Conservation (phyloP, 306 rosid species). For the Senna siamea region DNA sequence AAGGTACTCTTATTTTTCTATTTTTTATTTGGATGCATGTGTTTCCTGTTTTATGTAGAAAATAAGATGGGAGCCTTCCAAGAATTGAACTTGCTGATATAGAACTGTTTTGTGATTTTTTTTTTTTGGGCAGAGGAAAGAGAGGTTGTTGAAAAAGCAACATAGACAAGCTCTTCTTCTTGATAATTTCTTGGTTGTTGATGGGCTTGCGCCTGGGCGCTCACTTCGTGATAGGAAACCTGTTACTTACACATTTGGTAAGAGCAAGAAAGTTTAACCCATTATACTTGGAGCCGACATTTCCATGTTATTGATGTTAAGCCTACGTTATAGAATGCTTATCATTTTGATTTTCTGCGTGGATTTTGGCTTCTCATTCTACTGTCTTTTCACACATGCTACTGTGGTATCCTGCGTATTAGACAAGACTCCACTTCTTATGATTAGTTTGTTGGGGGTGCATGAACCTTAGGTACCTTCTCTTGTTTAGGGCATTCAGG, state of each 20-base stretch:
- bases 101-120: constrained; percentile 25
- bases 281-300: constrained; percentile 1
- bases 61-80: constrained; percentile 8
- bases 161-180: constrained; percentile 98
- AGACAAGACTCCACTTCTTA: constrained; percentile 3
- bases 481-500: background rate
- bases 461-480: background rate
- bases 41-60: constrained; percentile 27
- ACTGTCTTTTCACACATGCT: constrained; percentile 6
- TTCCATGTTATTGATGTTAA: constrained; percentile 35
- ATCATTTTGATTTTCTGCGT: constrained; percentile 25
- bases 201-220: constrained; percentile 93
- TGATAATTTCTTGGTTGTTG: constrained; percentile 75
- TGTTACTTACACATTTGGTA: constrained; percentile 97
- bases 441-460: constrained; percentile 22
- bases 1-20: constrained; percentile 58
- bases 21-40: background rate
- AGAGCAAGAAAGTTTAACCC: constrained; percentile 42
- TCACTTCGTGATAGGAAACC: constrained; percentile 98
- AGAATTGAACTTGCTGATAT: constrained; percentile 16
- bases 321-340: background rate
- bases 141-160: constrained; percentile 91
- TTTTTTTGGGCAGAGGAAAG: constrained; percentile 72
- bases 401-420: constrained; percentile 21
- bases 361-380: constrained; percentile 27